phyloP scores from a whole-genome alignment of 108 stramenopile species.

The Nannochloropsis gaditana region DNA sequence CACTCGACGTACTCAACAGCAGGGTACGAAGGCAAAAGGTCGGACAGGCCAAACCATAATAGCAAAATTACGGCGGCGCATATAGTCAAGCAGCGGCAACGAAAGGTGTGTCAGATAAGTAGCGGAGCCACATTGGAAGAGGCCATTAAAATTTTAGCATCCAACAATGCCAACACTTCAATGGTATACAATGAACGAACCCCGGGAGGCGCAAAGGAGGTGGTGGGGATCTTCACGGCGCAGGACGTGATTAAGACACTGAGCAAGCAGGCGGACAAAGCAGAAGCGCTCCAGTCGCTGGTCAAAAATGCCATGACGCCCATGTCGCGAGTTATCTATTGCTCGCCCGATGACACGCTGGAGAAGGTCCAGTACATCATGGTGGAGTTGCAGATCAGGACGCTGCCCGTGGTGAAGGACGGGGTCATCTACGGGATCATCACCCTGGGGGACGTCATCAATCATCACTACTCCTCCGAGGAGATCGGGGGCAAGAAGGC shows the following conservation, averaged over 20 bases:
- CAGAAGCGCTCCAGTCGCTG: constrained; percentile 30
- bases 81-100: constrained; percentile 6
- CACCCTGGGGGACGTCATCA: constrained; percentile 76
- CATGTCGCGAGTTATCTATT: constrained; percentile 31
- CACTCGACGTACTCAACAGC: not conserved
- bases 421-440: constrained; percentile 78
- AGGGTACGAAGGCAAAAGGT: not conserved
- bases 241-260: constrained; percentile 39
- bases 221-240: constrained; percentile 45
- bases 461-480: constrained; percentile 67
- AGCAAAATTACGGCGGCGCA: constrained; percentile 9
- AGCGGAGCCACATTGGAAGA: constrained; percentile 9
- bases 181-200: not conserved
- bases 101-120: not conserved
- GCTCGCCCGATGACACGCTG: constrained; percentile 25
- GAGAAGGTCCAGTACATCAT: not conserved
- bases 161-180: not conserved
- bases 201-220: constrained; percentile 25
- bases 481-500: constrained; percentile 85
- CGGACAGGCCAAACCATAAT: not conserved
- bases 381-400: constrained; percentile 61
- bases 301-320: constrained; percentile 41
- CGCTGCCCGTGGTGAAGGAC: constrained; percentile 74
- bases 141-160: not conserved
- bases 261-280: constrained; percentile 34